A percentile compares a stretch with the other conserved stretches of the same genome.
These are phyloP conservation scores for Helichrysum umbraculigerum DNA, from an alignment of 129 eudicot genomes.

Conservation along the genomic window DNA sequence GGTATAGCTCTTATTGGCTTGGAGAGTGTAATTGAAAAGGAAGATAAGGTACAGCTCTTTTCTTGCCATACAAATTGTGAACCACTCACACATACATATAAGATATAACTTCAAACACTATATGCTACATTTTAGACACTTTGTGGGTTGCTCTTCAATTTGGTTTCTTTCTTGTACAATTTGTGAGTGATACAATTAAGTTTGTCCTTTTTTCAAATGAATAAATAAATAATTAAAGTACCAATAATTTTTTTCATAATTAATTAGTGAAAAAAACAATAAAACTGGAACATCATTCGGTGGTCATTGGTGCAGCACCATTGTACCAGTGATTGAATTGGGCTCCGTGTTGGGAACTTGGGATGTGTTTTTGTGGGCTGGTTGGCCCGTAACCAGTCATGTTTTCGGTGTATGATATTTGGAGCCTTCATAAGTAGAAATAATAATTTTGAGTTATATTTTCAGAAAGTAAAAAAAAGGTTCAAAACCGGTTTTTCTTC, in stretches of 20 bases:
- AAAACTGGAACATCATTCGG: not conserved
- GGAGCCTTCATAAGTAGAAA: too few relatives aligned
- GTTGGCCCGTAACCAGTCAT: not conserved
- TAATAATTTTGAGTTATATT: too few relatives aligned
- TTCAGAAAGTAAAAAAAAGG: too few relatives aligned
- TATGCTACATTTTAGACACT: not conserved
- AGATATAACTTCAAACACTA: not conserved
- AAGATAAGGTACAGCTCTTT: not conserved
- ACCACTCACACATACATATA: not conserved
- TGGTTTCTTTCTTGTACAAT: not conserved
- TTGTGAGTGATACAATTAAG: not conserved
- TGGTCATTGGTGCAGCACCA: not conserved
- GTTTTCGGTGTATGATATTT: too few relatives aligned
- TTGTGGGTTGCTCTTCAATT: not conserved
- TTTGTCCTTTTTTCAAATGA: not conserved
- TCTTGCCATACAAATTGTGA: not conserved
- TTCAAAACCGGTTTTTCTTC: too few relatives aligned
- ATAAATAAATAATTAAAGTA: too few relatives aligned
- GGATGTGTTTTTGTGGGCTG: not conserved
- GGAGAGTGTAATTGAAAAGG: not conserved
- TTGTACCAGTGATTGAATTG: not conserved
- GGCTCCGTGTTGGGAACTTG: not conserved
- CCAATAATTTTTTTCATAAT: too few relatives aligned
- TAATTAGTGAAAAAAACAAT: too few relatives aligned
- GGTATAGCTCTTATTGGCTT: not conserved